Conservation (phyloP, 768 basidiomycete species). For the Cystobasidiopsis lactophilus region DNA sequence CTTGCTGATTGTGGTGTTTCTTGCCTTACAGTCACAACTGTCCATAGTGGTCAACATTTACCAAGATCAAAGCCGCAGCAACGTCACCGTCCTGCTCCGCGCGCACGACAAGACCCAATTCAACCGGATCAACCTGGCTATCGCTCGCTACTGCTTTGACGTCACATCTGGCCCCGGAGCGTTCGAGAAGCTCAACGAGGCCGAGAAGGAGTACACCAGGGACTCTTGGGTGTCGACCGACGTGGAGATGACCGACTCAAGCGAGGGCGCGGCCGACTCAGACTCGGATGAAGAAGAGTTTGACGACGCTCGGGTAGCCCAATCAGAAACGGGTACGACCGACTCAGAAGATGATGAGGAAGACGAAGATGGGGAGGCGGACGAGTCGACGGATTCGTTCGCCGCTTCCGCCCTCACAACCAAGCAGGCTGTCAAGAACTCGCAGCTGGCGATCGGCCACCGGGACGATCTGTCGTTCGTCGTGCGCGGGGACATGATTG, state of each 20-base stretch:
- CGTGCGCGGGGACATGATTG: conserved; percentile 43
- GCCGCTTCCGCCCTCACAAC: neutral
- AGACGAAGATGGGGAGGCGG: conserved; percentile 22
- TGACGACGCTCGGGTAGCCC: conserved; percentile 15
- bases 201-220: conserved; percentile 69
- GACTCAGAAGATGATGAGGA: conserved; percentile 24
- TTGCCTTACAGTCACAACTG: conserved; percentile 21
- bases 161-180: conserved; percentile 23
- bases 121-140: conserved; percentile 36
- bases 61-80: conserved; percentile 29
- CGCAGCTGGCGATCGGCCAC: conserved; percentile 79
- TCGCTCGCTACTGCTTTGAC: conserved; percentile 61
- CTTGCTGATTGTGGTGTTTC: too few relatives aligned
- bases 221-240: conserved; percentile 47
- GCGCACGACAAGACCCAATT: conserved; percentile 41
- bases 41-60: conserved; percentile 80
- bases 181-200: conserved; percentile 45
- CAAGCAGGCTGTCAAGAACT: conserved; percentile 32
- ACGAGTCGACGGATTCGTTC: conserved; percentile 13
- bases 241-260: conserved; percentile 63
- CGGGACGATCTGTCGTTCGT: conserved; percentile 88
- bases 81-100: conserved; percentile 53
- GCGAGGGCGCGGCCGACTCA: conserved; percentile 33
- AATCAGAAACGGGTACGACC: neutral
- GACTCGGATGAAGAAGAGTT: conserved; percentile 34